Conservation (phyloP, 768 basidiomycete species). For the Multifurca ochricompacta region DNA sequence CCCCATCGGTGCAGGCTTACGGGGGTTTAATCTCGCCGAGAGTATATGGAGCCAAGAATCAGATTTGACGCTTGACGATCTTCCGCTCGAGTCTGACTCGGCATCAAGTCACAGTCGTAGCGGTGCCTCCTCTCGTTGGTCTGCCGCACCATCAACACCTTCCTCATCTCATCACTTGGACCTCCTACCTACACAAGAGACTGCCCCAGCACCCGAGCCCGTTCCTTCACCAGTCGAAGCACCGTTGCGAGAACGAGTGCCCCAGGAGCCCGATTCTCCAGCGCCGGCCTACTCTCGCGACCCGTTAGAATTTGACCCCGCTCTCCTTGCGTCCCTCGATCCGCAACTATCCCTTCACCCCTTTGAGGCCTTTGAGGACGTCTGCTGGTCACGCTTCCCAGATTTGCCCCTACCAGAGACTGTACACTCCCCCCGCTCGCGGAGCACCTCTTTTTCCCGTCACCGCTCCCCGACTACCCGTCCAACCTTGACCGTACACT, state of each 20-base stretch:
- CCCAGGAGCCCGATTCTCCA: constrained; percentile 3
- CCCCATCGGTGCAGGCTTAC: not conserved
- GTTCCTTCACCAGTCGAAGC: not conserved
- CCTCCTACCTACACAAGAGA: not conserved
- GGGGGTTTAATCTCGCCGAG: constrained; percentile 18
- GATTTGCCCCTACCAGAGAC: not conserved
- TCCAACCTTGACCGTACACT: not conserved
- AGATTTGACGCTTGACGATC: constrained; percentile 16
- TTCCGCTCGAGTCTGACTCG: constrained; percentile 15
- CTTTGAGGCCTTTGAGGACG: constrained; percentile 13
- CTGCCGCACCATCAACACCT: constrained; percentile 3
- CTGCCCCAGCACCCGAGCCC: not conserved
- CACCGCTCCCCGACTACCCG: not conserved
- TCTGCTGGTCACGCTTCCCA: not conserved
- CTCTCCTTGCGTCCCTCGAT: constrained; percentile 10
- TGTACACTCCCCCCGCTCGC: not conserved
- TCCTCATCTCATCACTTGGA: not conserved
- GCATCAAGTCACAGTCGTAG: not conserved
- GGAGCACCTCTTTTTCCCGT: not conserved
- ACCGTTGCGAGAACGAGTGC: not conserved
- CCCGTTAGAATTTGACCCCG: constrained; percentile 10
- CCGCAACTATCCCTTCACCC: constrained; percentile 1
- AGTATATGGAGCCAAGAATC: constrained; percentile 19
- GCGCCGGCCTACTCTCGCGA: constrained; percentile 14
- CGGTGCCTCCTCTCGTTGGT: constrained; percentile 9